phyloP scores from a whole-genome alignment of 192 early-diverging fungal species.

The Umbelopsis vinacea region DNA sequence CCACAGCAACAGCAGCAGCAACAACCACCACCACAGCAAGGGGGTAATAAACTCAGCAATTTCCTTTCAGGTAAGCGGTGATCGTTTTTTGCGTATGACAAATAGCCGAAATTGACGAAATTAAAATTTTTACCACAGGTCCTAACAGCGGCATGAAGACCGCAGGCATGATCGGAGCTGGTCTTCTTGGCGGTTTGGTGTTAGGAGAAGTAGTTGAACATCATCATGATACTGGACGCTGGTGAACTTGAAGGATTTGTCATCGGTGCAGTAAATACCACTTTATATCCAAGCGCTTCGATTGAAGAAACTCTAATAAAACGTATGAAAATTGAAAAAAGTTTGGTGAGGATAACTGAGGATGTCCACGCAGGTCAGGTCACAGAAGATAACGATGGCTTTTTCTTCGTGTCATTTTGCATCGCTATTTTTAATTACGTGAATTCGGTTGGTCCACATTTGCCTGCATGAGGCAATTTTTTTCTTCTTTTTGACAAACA shows the following conservation, averaged over 20 bases:
- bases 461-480: too few species aligned
- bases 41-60: background rate
- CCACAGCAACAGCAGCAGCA: slow-evolving; percentile 15
- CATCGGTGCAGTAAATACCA: background rate
- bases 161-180: slow-evolving; percentile 2
- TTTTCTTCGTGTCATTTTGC: too few species aligned
- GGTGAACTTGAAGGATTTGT: background rate
- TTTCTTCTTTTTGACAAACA: too few species aligned
- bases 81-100: background rate
- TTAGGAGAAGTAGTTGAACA: slow-evolving; percentile 10
- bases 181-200: background rate
- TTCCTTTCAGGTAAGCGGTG: background rate
- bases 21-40: slow-evolving; percentile 10
- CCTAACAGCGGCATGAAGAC: background rate
- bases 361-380: too few species aligned
- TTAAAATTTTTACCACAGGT: background rate
- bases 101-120: background rate
- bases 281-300: too few species aligned
- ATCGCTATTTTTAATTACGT: too few species aligned
- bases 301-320: too few species aligned
- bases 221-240: slow-evolving; percentile 19
- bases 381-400: too few species aligned
- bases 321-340: too few species aligned
- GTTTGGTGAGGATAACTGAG: too few species aligned
- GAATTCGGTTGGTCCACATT: too few species aligned